Base-by-base conservation (phyloP, 371 early-diverging fungal genomes). In the Rhizopus arrhizus region DNA sequence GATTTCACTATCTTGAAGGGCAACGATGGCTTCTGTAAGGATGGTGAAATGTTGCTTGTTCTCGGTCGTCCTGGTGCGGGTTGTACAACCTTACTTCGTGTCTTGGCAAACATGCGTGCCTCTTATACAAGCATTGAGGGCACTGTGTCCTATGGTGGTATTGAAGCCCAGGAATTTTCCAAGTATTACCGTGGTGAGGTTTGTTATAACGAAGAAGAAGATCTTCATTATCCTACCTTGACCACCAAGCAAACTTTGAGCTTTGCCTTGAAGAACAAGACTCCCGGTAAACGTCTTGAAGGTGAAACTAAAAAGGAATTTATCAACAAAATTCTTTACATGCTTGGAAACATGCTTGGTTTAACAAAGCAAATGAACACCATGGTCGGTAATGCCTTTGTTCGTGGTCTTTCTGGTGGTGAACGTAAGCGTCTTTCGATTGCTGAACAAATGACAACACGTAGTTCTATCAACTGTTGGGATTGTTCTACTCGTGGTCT, bases 401-500 rank as follows among this genome's bases (percentile, higher is more conserved):
- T 85, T 49, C 85, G 88, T 62, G 90, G 91, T 47, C 74, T 90
- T 12, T 82, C 82, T 15, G 92, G 85, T 55, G 93, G 92, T 64
- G 91, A 83, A 75, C 77, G 85, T 66, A 91, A 92, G 80, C 82
- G 94, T 62, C 70, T 87, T 38, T 75, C 83, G 7, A 89, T 91
- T 52, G 91, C 88, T 31, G 85, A 85, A 67, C 91, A 95, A 71
- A 81, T 93, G 29, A 77, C 92, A 5, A 80, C 87, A 22, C 73
- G 74, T 50, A 83, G 88, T 28, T 72, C 80, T 15, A 74, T 89
- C 56, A 80, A 87, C 34, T 78, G 90, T 53, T 84, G 89, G 79
- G 91, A 92, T 63, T 89, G 89, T 48, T 86, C 88, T 41, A 89
- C 89, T 11, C 84, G 83, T 57, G 92, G 93, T 43, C 66, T 95